Base-by-base conservation (phyloP, 164 flowering plant genomes). In the Nymphaea thermarum region DNA sequence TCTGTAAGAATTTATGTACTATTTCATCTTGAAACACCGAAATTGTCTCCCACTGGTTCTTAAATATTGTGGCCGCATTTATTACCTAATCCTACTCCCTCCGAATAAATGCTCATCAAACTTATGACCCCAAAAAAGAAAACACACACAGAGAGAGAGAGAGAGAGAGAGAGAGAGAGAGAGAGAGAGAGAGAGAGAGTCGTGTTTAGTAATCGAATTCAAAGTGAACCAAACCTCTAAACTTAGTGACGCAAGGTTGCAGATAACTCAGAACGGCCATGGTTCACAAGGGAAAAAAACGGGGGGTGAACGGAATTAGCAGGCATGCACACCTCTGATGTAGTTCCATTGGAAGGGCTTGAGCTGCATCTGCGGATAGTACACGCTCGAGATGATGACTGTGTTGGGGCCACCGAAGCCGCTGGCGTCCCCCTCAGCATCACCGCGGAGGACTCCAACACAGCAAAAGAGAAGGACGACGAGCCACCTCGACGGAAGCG, bases 281-380 rank as follows among this genome's bases (percentile, higher is more conserved):
- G 36, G 36, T 1, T 25, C 36, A 25, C 36, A 25, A 25, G 36
- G 36, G 36, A 25, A 25, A 25, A 25, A 47, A 14, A 3, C 4
- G 55, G 12, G 7, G 55, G 12, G 12, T 47, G 11, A 7, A 47
- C 5, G 55, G 6, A 43, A 57, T 25, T 25, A 0, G 15, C 10
- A 67, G 25, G 8, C 11, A 14, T 18, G 41, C 61, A 2, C 67
- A 93, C 98, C 92, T 93, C 96, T 82, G 59, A 89, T 79, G 75
- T 90, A 93, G 16, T 86, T 83, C 86, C 87, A 84, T 0, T 79
- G 81, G 68, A 70, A 90, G 53, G 92, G 92, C 18, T 47, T 71
- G 74, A 93, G 82, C 78, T 45, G 74, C 42, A 80, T 80, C 44
- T 70, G 70, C 0, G 88, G 79, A 77, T 87, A 93, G 44, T 71